Evolutionary conservation across 495 filamentous ascomycete species (phyloP), one percentile per base, ranked within the genome.

Genomic region (Neurospora terricola): DNA sequence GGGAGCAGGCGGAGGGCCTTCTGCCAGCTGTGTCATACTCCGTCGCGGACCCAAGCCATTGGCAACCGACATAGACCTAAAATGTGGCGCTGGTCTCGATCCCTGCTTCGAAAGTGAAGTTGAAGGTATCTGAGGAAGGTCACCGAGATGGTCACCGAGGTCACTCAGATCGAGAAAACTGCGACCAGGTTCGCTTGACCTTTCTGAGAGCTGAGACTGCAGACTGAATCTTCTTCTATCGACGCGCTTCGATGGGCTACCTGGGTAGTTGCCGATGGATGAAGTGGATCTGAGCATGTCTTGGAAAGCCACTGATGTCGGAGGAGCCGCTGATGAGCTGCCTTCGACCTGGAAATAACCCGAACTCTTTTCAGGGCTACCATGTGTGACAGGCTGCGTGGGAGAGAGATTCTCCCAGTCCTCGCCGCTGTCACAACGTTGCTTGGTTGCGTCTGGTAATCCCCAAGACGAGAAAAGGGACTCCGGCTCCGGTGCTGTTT

Each of bases 1-100:
- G 14, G 90, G 90, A 16, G 85, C 87, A 14, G 84, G 85, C 0
- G 90, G 90, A 59, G 89, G 90, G 1, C 88, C 89, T 12, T 87
- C 82, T 1, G 80, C 81, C 38, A 91, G 79, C 8, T 87, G 86
- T 5, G 88, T 87, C 83, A 91, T 84, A 76, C 88, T 90, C 73
- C 86, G 86, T 39, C 88, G 84, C 37, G 81, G 79, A 34, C 72
- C 39, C 14, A 85, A 73, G 38, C 71, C 40, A 66, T 84, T 82
- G 9, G 76, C 71, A 36, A 78, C 42, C 8, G 76, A 70, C 18
- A 83, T 79, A 18, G 76, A 70, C 40, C 77, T 66, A 12, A 83
- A 74, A 43, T 79, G 78, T 69, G 81, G 79, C 38, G 75, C 75
- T 11, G 82, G 74, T 5, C 76, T 70, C 21, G 80, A 45, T 2